These are phyloP conservation scores for Phytophthora podocarpi DNA, from an alignment of 352 stramenopile genomes.

Conservation along the genomic window DNA sequence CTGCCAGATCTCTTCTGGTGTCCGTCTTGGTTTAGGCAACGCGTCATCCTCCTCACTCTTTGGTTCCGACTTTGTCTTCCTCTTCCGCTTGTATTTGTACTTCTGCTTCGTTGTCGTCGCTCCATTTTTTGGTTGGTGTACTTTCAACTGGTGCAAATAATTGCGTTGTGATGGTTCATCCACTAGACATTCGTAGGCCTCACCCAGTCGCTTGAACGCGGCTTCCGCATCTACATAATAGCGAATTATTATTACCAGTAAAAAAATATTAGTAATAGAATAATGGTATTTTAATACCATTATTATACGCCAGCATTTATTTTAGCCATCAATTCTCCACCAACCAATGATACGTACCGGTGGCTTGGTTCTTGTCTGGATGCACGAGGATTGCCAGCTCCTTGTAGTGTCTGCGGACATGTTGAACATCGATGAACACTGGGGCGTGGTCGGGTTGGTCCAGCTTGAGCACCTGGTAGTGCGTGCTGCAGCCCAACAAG, in stretches of 20 bases:
- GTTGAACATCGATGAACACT: constrained; percentile 24
- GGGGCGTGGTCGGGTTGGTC: not conserved
- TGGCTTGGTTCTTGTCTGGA: constrained; percentile 63
- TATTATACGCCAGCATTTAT: too few relatives aligned
- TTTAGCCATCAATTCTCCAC: not conserved
- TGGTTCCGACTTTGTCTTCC: constrained; percentile 1
- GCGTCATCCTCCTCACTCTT: not conserved
- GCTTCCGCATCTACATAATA: constrained; percentile 59
- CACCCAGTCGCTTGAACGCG: constrained; percentile 79
- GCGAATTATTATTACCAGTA: not conserved
- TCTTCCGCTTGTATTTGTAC: constrained; percentile 28
- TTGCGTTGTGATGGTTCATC: constrained; percentile 50
- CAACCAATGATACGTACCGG: constrained; percentile 23
- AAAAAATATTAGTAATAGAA: not conserved
- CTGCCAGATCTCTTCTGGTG: constrained; percentile 72
- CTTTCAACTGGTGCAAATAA: constrained; percentile 49
- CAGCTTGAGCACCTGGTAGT: constrained; percentile 55
- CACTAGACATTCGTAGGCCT: constrained; percentile 77
- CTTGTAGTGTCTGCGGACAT: constrained; percentile 58
- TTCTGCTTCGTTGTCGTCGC: constrained; percentile 10
- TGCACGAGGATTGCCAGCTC: constrained; percentile 57
- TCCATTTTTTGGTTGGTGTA: constrained; percentile 1
- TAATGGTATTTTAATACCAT: too few relatives aligned
- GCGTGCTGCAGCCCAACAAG: constrained; percentile 41
- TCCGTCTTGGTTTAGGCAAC: constrained; percentile 31